Evolutionary conservation across 176 grass and related monocot species (phyloP), one percentile per base, ranked within the genome.

Genomic region (Elymus sibiricus): DNA sequence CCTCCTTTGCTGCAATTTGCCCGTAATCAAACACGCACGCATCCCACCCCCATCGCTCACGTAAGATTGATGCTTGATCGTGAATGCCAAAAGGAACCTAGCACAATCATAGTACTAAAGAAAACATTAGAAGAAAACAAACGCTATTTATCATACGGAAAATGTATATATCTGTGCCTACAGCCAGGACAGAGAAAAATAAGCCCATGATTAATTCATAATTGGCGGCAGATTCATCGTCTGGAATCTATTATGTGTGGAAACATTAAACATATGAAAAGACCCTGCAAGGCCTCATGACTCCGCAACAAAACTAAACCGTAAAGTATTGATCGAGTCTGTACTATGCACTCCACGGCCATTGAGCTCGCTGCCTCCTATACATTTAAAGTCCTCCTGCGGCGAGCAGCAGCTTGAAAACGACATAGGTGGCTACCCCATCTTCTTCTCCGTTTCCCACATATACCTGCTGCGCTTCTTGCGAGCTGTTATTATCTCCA

Each of bases 261-360:
- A 87, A 83, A 79, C 58, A 83, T 34, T 90, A 90, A 83, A 90
- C 79, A 71, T 90, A 90, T 90, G 58, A 67, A 79, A 90, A 74
- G 85, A 90, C 75, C 75, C 67, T 31, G 46, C 67, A 84, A 79
- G 16, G 31, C 74, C 63, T 79, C 79, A 83, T 90, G 84, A 90
- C 80, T 67, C 73, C 9, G 46, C 67, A 80, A 83, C 80, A 16
- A 26, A 90, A 68, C 46, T 35, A 73, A 87, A 87, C 44, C 74
- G 79, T 90, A 79, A 66, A 83, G 10, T 87, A 90, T 83, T 17
- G n/a, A 37, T 47, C 34, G 22, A 26, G 55, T 79, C 74, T 86
- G 64, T 82, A 78, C 51, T 34, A 32, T 66, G 64, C 26, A 74
- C 14, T 25, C 53, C 83, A 31, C 39, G 31, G 31, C 9, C 37